A percentile compares a stretch with the other conserved stretches of the same genome.
These are phyloP conservation scores for Penicillium alfredii DNA, from an alignment of 495 filamentous ascomycete genomes.

Conservation along the genomic window DNA sequence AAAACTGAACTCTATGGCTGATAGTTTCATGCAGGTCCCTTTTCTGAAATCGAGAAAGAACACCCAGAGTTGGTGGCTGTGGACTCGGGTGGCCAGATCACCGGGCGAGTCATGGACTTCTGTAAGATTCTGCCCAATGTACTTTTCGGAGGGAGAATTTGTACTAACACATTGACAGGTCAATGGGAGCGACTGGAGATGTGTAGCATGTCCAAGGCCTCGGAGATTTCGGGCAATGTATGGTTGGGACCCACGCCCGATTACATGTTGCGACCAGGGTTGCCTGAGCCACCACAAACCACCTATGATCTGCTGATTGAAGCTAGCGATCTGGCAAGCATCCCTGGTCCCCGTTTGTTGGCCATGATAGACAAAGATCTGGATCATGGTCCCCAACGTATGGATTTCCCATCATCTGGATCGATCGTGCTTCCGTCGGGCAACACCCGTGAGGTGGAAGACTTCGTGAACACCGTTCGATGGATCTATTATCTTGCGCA, in stretches of 20 bases:
- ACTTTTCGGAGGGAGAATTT: constrained; percentile 1
- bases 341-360: constrained; percentile 51
- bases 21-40: constrained; percentile 49
- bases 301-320: constrained; percentile 73
- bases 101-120: constrained; percentile 82
- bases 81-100: constrained; percentile 65
- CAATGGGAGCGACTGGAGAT: constrained; percentile 88
- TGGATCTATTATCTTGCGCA: constrained; percentile 84
- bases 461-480: constrained; percentile 74
- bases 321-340: constrained; percentile 71
- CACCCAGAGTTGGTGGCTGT: constrained; percentile 65
- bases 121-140: constrained; percentile 42
- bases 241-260: constrained; percentile 90
- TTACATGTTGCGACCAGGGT: constrained; percentile 29
- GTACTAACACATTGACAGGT: constrained; percentile 40
- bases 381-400: constrained; percentile 48
- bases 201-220: constrained; percentile 83
- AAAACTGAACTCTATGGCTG: background rate
- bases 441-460: constrained; percentile 72
- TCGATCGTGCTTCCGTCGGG: constrained; percentile 78
- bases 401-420: constrained; percentile 91
- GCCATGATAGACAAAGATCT: constrained; percentile 55
- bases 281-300: constrained; percentile 24
- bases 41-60: constrained; percentile 66
- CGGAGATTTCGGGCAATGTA: constrained; percentile 81